Evolutionary conservation across 73 alveolate species (phyloP).

Genomic region (Breviolum minutum): DNA sequence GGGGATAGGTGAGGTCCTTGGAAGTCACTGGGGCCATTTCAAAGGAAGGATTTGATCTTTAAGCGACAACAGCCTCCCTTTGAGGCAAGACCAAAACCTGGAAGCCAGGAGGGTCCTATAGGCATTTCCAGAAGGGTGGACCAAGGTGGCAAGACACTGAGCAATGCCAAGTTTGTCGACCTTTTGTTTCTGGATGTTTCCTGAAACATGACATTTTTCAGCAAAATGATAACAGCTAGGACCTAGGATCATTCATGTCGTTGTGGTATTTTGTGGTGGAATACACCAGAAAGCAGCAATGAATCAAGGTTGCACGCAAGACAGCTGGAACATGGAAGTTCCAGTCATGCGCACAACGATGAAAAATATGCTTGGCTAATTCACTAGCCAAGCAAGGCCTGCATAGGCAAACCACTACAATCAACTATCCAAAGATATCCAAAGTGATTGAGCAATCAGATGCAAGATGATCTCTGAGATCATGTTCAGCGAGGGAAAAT

Average conservation of each 20-base stretch:
- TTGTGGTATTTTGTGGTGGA: not conserved
- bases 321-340: conserved; percentile 10
- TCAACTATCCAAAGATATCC: not conserved
- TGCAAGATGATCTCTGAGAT: not conserved
- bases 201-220: no score
- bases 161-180: not conserved
- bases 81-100: no score
- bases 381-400: conserved; percentile 5
- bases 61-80: no score
- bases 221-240: not conserved
- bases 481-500: conserved; percentile 9
- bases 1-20: not conserved
- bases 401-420: conserved; percentile 15
- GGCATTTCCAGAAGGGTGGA: no score
- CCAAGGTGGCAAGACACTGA: not conserved
- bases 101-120: no score
- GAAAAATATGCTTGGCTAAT: not conserved
- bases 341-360: not conserved
- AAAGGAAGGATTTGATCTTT: no score
- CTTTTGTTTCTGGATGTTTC: no score
- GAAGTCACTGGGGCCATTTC: not conserved
- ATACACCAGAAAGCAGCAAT: not conserved
- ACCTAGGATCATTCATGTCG: not conserved
- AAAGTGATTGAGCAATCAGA: not conserved
- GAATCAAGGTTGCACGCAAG: not conserved